A percentile compares a stretch with the other conserved stretches of the same genome.
These are phyloP conservation scores for Xylariomycetidae sp. DNA, from an alignment of 2,329 filamentous ascomycete genomes.

Conservation along the genomic window DNA sequence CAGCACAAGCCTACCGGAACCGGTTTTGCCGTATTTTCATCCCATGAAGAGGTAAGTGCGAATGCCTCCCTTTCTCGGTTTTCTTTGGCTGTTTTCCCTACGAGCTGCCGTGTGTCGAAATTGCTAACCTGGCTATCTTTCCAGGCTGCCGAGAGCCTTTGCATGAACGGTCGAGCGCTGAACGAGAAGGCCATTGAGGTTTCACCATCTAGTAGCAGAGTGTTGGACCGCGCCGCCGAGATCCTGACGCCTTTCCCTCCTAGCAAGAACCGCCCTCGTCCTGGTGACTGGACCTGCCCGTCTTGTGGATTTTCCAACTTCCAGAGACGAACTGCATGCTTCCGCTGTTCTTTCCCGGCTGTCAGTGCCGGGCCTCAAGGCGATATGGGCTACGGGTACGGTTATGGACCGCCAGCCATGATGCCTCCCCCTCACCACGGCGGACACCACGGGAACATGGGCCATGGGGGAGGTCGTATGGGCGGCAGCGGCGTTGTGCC, in stretches of 20 bases:
- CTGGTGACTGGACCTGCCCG: conserved; percentile 98
- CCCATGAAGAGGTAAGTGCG: conserved; percentile 91
- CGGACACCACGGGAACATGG: conserved; percentile 45
- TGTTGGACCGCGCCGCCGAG: conserved; percentile 90
- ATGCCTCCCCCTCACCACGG: conserved; percentile 74
- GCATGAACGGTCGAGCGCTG: conserved; percentile 96
- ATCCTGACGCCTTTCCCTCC: conserved; percentile 96
- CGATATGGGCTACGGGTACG: conserved; percentile 45
- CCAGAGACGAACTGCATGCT: conserved; percentile 95
- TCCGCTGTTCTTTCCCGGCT: conserved; percentile 98
- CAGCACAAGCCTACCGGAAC: conserved; percentile 99
- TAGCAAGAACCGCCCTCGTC: conserved; percentile 94
- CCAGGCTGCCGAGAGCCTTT: conserved; percentile 92
- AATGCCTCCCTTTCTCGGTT: too few species aligned
- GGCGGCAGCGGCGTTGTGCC: conserved; percentile 82
- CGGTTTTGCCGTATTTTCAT: conserved; percentile 97
- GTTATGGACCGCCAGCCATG: conserved; percentile 68
- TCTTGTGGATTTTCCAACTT: conserved; percentile 99
- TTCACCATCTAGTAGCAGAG: conserved; percentile 92
- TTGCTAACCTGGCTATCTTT: conserved; percentile 5
- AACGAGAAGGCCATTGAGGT: conserved; percentile 99
- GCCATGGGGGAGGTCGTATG: conserved; percentile 62
- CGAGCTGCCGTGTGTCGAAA: background rate
- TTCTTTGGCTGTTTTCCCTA: background rate
- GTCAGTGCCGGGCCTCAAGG: conserved; percentile 70